Evolutionary conservation across 1,284 basidiomycete genomes (phyloP), one percentile per base, ranked within the genome.

Genomic region (Trametes sp.): DNA sequence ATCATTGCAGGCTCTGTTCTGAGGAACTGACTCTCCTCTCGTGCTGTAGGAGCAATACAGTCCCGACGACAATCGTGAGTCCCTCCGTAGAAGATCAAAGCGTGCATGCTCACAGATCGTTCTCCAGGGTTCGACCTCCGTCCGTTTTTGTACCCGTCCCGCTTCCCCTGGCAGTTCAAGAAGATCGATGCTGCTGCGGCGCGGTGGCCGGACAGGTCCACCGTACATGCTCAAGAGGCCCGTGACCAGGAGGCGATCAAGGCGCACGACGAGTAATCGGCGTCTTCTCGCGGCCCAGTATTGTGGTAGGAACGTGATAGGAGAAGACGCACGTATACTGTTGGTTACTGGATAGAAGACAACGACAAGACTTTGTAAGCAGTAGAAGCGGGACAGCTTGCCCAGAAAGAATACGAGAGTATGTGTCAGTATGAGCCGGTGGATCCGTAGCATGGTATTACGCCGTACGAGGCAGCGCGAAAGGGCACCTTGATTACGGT

Each of bases 121-220:
- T 2, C 3, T 24, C 26, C 72, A 96, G 94, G 95, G 68, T 99
- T 97, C 73, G 97, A 99, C 76, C 77, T 98, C 42, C 87, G 97
- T 28, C 98, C 96, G 0, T 99, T 99, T 86, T 80, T 99, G 55
- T 99, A 98, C 76, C 94, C 95, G 7, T 89, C 92, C 28, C 86
- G 93, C 56, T 99, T 98, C 81, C 92, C 94, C 0, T 98, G 94
- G 88, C 98, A 99, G 75, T 99, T 98, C 79, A 88, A 83, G 74
- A 95, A 94, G 81, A 98, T 99, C 62, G 96, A 98, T 72, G 87
- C 89, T 61, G 81, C 94, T 4, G 94, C 92, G 9, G 88, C 86
- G 11, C 79, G 75, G 5, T 79, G 95, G 35, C 93, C 92, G 1
- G 92, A 96, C 72, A 84, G 86, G 68, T 90, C 91, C 7, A 69